These are phyloP conservation scores for Pseudogymnoascus destructans DNA, from an alignment of 2,329 filamentous ascomycete species.

Conservation along the genomic window DNA sequence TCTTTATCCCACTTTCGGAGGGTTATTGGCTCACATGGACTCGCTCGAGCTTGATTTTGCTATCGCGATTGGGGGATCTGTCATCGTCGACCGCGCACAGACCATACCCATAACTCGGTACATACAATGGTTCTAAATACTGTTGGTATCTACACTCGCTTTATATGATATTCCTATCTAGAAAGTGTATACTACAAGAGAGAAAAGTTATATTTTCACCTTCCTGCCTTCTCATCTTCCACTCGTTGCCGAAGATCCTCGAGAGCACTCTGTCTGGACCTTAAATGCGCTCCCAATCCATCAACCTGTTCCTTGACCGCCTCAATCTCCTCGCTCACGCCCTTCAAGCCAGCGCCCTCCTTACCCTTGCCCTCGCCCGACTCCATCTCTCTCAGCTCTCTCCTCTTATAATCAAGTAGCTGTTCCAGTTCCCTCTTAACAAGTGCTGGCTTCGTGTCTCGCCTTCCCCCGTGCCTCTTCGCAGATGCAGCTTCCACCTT, in stretches of 20 bases:
- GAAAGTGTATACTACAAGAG: not conserved
- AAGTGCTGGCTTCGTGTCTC: slow-evolving; percentile 73
- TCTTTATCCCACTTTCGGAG: slow-evolving; percentile 6
- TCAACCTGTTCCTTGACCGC: slow-evolving; percentile 92
- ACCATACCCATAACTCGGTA: not conserved
- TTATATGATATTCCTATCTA: slow-evolving; percentile 4
- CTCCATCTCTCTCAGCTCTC: slow-evolving; percentile 62
- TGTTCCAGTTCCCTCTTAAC: slow-evolving; percentile 92
- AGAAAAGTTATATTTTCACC: slow-evolving; percentile 22
- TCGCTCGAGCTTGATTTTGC: slow-evolving; percentile 4
- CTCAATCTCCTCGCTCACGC: slow-evolving; percentile 71
- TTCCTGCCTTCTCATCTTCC: slow-evolving; percentile 64
- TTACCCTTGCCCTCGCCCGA: slow-evolving; percentile 55
- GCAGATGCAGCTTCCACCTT: slow-evolving; percentile 65
- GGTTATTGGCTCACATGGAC: slow-evolving; percentile 7
- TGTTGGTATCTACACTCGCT: not conserved
- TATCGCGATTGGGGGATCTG: slow-evolving; percentile 10
- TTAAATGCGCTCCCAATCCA: slow-evolving; percentile 71
- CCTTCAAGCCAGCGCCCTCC: slow-evolving; percentile 59
- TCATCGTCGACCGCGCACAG: not conserved
- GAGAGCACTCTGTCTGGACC: slow-evolving; percentile 60
- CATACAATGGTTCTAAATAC: not conserved
- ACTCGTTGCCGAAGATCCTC: slow-evolving; percentile 69
- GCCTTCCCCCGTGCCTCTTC: slow-evolving; percentile 46
- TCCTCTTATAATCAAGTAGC: slow-evolving; percentile 86